Base-by-base conservation (phyloP, 2,329 filamentous ascomycete genomes). In the Rutstroemia sp. region DNA sequence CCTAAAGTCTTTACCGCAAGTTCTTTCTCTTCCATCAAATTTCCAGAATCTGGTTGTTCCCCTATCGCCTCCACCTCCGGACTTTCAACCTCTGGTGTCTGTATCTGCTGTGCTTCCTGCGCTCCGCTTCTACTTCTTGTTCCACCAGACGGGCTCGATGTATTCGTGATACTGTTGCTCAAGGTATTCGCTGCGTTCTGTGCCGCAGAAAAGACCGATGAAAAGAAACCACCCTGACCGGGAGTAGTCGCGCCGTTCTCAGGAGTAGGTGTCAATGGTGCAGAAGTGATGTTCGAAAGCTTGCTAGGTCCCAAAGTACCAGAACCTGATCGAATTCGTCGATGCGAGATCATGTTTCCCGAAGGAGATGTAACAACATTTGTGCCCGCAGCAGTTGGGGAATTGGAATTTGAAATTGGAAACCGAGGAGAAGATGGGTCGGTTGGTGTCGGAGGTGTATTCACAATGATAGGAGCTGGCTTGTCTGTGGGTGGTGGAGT, bases 1-100 rank as follows among this genome's bases (percentile, higher is more conserved):
- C 94, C 94, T 50, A 99, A 77, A 0, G 94, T 97, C 67, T 92
- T 90, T 2, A 96, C 81, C 1, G 94, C 91, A 12, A 85, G 82
- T 63, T 90, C 85, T 65, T 84, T 88, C 59, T 79, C 79, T 56
- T 77, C 77, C 70, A 57, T 58, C 21, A 54, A 57, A 37, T 66
- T 64, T 25, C 65, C 68, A 1, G 57, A 54, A 54, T 70, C 65
- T 37, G 69, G 65, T 9, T 68, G 64, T 10, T 70, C 70, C 47
- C 51, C 66, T 57, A 57, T 65, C 55, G 41, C 72, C 71, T 65
- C 69, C 21, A 67, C 65, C 47, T 64, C 66, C 8, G 63, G 66
- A 46, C 60, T 64, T 55, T 68, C 65, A 14, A 64, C 57, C 39
- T 66, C 8, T 8, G 27, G 9, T 30, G 27, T 64, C 52, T 69